A percentile compares a stretch with the other conserved stretches of the same genome.
These are phyloP conservation scores for Teunomyces atbi DNA, from an alignment of 805 yeast species.

Conservation along the genomic window DNA sequence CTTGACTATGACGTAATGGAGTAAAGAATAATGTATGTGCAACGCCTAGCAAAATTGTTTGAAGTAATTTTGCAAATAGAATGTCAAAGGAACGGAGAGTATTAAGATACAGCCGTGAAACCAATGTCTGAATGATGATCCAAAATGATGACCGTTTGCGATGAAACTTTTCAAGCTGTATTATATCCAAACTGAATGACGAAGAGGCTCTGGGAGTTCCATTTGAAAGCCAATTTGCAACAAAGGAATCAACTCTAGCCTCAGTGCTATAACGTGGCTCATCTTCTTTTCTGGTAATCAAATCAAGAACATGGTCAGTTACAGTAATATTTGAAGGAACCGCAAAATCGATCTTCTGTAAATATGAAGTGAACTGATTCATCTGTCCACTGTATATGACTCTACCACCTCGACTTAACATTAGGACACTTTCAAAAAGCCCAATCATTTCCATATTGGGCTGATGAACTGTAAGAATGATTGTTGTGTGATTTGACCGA, in stretches of 20 bases:
- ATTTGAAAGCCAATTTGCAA: conserved; percentile 24
- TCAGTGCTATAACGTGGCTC: conserved; percentile 24
- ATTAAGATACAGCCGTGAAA: conserved; percentile 17
- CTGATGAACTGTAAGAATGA: conserved; percentile 26
- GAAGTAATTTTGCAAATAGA: conserved; percentile 18
- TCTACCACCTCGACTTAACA: conserved; percentile 23
- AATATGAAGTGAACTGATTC: conserved; percentile 10
- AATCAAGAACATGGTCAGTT: conserved; percentile 21
- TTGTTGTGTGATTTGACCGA: conserved; percentile 17
- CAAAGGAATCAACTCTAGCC: conserved; percentile 22
- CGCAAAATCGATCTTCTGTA: conserved; percentile 11
- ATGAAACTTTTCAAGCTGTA: conserved; percentile 4
- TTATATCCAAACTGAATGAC: neutral
- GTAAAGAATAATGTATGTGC: conserved; percentile 24
- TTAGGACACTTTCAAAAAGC: conserved; percentile 19
- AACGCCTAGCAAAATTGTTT: conserved; percentile 17
- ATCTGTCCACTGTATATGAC: conserved; percentile 21
- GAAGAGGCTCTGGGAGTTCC: neutral
- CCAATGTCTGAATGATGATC: conserved; percentile 13
- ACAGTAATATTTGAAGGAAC: conserved; percentile 14
- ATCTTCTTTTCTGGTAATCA: conserved; percentile 44
- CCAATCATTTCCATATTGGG: conserved; percentile 23
- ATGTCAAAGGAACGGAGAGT: conserved; percentile 21
- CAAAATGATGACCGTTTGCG: conserved; percentile 6
- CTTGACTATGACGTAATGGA: conserved; percentile 17